These are phyloP conservation scores for Nephelium lappaceum DNA, from an alignment of 345 rosid genomes.

Conservation along the genomic window DNA sequence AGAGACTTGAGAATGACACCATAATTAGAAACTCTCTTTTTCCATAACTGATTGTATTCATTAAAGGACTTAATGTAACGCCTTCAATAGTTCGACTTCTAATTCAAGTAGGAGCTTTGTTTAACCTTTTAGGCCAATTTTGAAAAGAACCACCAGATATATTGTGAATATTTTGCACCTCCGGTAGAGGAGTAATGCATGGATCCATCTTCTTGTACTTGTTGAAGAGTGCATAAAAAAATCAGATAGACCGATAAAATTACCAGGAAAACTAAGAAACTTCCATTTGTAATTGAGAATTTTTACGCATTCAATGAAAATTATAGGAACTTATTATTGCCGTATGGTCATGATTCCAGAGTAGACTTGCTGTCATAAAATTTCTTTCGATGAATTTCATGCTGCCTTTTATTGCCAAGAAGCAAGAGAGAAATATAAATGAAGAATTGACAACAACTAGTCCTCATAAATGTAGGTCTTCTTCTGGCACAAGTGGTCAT, in stretches of 20 bases:
- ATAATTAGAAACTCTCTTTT: slow-evolving; percentile 45
- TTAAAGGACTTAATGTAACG: slow-evolving; percentile 32
- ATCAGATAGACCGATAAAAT: background rate
- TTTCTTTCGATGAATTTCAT: background rate
- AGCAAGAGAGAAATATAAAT: no score
- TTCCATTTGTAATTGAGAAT: background rate
- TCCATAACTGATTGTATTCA: slow-evolving; percentile 51
- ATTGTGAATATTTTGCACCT: slow-evolving; percentile 29
- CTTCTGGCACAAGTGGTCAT: no score
- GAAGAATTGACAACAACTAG: no score
- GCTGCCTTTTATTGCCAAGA: background rate
- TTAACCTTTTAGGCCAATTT: slow-evolving; percentile 60
- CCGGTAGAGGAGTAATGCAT: slow-evolving; percentile 58
- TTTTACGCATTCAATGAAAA: background rate
- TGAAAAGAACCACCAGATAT: slow-evolving; percentile 40
- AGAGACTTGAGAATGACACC: slow-evolving; percentile 45
- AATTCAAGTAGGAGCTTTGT: slow-evolving; percentile 42
- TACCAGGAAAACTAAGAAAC: background rate
- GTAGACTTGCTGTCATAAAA: background rate
- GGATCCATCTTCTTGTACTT: slow-evolving; percentile 62
- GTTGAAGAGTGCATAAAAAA: slow-evolving; percentile 8
- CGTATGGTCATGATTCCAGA: background rate
- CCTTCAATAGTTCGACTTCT: slow-evolving; percentile 35
- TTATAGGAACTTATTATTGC: background rate
- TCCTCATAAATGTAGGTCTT: no score